Base-by-base conservation (phyloP, 768 basidiomycete species). In the Termitomyces sp. region DNA sequence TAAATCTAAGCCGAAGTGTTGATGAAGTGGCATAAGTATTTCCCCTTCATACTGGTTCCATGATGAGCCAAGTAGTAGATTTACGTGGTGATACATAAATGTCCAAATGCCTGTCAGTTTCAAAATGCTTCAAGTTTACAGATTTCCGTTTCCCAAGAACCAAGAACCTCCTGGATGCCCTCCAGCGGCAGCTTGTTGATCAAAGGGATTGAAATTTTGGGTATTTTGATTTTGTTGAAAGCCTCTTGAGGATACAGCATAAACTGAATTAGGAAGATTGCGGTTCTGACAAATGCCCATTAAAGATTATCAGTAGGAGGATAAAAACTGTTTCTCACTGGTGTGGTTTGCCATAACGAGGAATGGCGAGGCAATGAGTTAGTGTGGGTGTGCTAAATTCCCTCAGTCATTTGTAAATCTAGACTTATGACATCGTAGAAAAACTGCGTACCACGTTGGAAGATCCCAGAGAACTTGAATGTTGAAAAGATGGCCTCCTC, bases 111-210 rank as follows among this genome's bases (percentile, higher is more conserved):
- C n/a, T n/a, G n/a, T n/a, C n/a, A n/a, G n/a, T n/a, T n/a, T n/a
- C n/a, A n/a, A n/a, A n/a, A n/a, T n/a, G n/a, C n/a, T n/a, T n/a
- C n/a, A n/a, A n/a, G n/a, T 35, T 54, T 25, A 54, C 2, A 54
- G n/a, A 19, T 12, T 35, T 27, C 53, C 53, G 27, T 54, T 54
- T 14, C 53, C 53, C 53, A 54, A 54, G 9, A n/a, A 50, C 23
- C 35, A 29, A 51, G 23, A 17, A 25, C 21, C n/a, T 53, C 40
- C 19, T 44, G 16, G 9, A n/a, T 17, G 5, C 17, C 27, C 16
- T 5, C 16, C 32, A 8, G 50, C 3, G 1, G n/a, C 44, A 14
- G 2, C 9, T 7, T 11, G 16, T 52, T 37, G 43, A 44, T 54
- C 54, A 3, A 40, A 54, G 8, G 41, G 27, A 16, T n/a, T 10